Conservation (phyloP, 148 eudicot genomes). For the Chenopodium album region DNA sequence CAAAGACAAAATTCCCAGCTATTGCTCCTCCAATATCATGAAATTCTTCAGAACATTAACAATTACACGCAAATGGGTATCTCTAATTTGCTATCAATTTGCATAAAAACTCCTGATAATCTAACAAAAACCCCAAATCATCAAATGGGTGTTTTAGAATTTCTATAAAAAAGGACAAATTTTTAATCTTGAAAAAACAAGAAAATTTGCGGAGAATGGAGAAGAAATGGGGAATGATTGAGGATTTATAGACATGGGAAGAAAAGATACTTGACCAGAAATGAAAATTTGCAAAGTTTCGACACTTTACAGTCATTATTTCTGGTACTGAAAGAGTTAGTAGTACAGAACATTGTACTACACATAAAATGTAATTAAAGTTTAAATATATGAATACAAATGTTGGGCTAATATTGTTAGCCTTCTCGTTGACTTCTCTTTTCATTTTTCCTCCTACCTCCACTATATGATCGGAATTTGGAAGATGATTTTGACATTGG, state of each 20-base stretch:
- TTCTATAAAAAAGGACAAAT: neutral
- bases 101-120: neutral
- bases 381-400: neutral
- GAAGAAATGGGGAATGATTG: neutral
- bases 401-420: slow-evolving; percentile 23
- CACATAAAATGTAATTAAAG: slow-evolving; percentile 8
- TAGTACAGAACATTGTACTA: slow-evolving; percentile 35
- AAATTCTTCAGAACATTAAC: neutral
- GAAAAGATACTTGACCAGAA: neutral
- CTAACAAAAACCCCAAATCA: neutral
- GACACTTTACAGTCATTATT: neutral
- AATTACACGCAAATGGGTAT: slow-evolving; percentile 14
- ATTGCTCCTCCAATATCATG: slow-evolving; percentile 5
- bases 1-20: neutral
- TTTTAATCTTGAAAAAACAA: too few species aligned
- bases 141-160: neutral
- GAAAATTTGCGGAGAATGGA: too few species aligned
- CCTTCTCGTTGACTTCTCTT: slow-evolving; percentile 23
- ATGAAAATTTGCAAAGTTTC: neutral
- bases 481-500: neutral
- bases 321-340: slow-evolving; percentile 10
- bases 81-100: neutral
- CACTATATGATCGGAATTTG: slow-evolving; percentile 2
- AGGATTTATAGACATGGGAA: slow-evolving; percentile 13
- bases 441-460: slow-evolving; percentile 3